Percentiles rank a stretch among this genome's conserved stretches.
phyloP scores from a whole-genome alignment of 2,329 filamentous ascomycete species.

The Aspergillaceae sp. region DNA sequence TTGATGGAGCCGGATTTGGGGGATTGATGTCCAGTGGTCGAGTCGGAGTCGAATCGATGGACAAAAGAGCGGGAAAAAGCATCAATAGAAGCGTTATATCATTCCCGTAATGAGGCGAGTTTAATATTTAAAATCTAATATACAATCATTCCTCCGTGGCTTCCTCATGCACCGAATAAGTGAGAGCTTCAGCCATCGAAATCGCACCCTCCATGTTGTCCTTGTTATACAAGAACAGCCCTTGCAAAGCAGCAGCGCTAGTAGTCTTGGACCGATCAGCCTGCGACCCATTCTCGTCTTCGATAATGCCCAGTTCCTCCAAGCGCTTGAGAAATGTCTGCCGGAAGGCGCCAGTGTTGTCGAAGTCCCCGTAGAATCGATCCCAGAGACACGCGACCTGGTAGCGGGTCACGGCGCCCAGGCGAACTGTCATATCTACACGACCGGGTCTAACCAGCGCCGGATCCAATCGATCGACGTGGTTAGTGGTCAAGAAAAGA shows the following conservation, averaged over 20 bases:
- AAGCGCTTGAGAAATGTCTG: constrained; percentile 63
- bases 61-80: background rate
- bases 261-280: constrained; percentile 46
- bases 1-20: background rate
- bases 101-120: no score
- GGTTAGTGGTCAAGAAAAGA: constrained; percentile 89
- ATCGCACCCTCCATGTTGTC: constrained; percentile 82
- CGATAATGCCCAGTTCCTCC: constrained; percentile 61
- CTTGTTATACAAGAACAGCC: constrained; percentile 92
- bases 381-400: constrained; percentile 88
- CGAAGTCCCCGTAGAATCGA: constrained; percentile 82
- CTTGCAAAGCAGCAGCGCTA: constrained; percentile 87
- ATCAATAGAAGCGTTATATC: no score
- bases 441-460: constrained; percentile 84
- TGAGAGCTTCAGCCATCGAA: constrained; percentile 55
- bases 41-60: background rate
- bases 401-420: constrained; percentile 77
- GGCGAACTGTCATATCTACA: constrained; percentile 84
- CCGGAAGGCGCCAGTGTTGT: constrained; percentile 54
- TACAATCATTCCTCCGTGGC: constrained; percentile 13
- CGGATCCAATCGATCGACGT: constrained; percentile 79
- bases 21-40: background rate
- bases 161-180: constrained; percentile 24
- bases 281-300: constrained; percentile 44
- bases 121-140: constrained; percentile 18